phyloP scores from a whole-genome alignment of 139 green algal genomes.

The Zygnema circumcarinatum region DNA sequence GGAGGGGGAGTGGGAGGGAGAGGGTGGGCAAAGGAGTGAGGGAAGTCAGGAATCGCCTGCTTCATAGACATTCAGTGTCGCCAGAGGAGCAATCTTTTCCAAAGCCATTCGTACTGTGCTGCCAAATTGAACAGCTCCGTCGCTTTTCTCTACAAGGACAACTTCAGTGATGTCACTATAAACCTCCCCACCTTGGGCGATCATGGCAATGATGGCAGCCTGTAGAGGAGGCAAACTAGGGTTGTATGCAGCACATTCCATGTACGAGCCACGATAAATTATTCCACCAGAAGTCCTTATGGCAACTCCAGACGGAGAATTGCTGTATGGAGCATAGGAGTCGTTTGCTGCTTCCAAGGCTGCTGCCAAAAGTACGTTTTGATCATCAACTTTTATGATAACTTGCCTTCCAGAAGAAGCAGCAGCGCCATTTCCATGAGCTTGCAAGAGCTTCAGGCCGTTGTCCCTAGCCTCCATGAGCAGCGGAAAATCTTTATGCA shows the following conservation, averaged over 20 bases:
- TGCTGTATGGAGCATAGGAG: constrained; percentile 65
- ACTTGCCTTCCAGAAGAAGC: constrained; percentile 21
- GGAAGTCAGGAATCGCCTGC: background rate
- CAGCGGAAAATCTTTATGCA: constrained; percentile 49
- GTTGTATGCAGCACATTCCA: constrained; percentile 70
- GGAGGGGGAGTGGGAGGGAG: no score
- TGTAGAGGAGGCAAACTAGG: constrained; percentile 66
- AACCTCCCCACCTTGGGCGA: constrained; percentile 21
- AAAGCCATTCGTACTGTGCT: constrained; percentile 14
- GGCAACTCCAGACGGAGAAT: constrained; percentile 60
- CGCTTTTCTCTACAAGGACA: constrained; percentile 54
- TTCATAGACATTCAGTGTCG: constrained; percentile 56
- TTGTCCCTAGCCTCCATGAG: constrained; percentile 54
- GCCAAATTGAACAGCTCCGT: constrained; percentile 1
- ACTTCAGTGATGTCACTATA: constrained; percentile 37
- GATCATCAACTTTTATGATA: no score
- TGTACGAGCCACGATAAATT: constrained; percentile 51
- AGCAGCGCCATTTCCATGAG: background rate
- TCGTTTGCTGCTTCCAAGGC: constrained; percentile 58
- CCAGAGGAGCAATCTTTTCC: constrained; percentile 43
- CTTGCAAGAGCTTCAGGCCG: constrained; percentile 32
- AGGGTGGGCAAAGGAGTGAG: no score
- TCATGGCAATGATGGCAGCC: constrained; percentile 57
- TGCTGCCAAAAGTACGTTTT: constrained; percentile 23
- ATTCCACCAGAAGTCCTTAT: constrained; percentile 40